Evolutionary conservation across 2,329 filamentous ascomycete genomes (phyloP).

Genomic region (Pezicula neosporulosa): DNA sequence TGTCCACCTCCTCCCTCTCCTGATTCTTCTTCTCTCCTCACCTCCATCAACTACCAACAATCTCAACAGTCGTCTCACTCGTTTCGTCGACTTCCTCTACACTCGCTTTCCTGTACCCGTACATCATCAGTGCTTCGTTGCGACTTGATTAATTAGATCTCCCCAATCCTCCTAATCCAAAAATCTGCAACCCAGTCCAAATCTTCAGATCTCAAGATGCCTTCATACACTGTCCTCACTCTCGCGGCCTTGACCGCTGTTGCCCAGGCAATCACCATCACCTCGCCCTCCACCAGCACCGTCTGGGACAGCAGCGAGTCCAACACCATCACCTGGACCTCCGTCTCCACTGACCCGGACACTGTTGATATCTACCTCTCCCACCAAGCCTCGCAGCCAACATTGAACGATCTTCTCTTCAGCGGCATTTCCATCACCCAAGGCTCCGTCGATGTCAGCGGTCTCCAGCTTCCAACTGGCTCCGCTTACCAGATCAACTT

Average conservation of each 20-base stretch:
- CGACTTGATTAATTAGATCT: background rate
- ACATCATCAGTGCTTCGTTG: background rate
- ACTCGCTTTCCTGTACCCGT: background rate
- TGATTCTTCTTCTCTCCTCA: background rate
- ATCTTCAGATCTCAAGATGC: background rate
- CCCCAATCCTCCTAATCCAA: background rate
- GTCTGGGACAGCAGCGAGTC: background rate
- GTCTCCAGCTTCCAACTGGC: conserved; percentile 1
- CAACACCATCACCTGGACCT: conserved; percentile 5
- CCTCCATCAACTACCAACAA: background rate
- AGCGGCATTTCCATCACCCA: background rate
- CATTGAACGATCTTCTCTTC: conserved; percentile 1
- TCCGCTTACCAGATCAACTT: conserved; percentile 4
- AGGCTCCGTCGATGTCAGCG: conserved; percentile 1
- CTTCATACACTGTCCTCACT: conserved; percentile 1
- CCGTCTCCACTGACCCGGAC: background rate
- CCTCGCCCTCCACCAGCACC: background rate
- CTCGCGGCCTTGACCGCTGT: background rate
- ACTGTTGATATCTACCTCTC: conserved; percentile 3
- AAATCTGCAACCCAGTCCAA: background rate
- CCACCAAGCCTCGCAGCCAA: conserved; percentile 1
- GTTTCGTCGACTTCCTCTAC: conserved; percentile 1
- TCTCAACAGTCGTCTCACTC: background rate
- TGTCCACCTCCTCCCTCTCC: background rate
- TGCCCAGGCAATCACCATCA: conserved; percentile 1